These are phyloP conservation scores for Ogataea haglerorum DNA, from an alignment of 805 yeast species.

Conservation along the genomic window DNA sequence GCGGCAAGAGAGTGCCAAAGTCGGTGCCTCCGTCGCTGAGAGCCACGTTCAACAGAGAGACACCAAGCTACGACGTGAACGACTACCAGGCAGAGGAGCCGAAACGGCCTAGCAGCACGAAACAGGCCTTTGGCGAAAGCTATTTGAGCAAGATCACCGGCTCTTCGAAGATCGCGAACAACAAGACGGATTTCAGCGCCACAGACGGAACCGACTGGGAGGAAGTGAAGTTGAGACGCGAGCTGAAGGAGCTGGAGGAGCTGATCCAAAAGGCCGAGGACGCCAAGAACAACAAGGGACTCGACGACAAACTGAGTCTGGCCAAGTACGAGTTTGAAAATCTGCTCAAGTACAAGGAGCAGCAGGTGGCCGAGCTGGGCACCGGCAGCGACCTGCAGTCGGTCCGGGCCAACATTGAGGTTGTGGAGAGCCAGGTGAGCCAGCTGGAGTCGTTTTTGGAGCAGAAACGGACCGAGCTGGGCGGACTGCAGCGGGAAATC, in stretches of 20 bases:
- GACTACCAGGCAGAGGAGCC: conserved; percentile 15
- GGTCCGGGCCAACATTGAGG: conserved; percentile 58
- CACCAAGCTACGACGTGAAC: conserved; percentile 62
- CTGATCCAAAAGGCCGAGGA: conserved; percentile 55
- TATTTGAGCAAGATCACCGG: conserved; percentile 50
- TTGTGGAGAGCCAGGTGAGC: conserved; percentile 72
- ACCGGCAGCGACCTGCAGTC: conserved; percentile 42
- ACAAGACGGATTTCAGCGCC: conserved; percentile 69
- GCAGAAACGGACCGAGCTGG: conserved; percentile 59
- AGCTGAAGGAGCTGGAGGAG: conserved; percentile 70
- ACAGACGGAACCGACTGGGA: conserved; percentile 91
- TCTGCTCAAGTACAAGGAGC: conserved; percentile 72
- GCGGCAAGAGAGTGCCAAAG: conserved; percentile 79
- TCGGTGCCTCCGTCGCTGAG: conserved; percentile 92
- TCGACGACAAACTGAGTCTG: conserved; percentile 29
- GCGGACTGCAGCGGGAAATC: conserved; percentile 40
- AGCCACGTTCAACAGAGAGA: conserved; percentile 86
- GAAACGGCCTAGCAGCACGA: conserved; percentile 14
- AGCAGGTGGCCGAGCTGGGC: conserved; percentile 43
- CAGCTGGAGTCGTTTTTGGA: conserved; percentile 67
- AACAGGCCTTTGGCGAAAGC: conserved; percentile 48
- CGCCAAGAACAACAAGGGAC: conserved; percentile 37
- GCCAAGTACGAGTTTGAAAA: conserved; percentile 72
- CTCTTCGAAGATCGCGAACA: conserved; percentile 27
- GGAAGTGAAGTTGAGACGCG: conserved; percentile 76